Evolutionary conservation across 2,329 filamentous ascomycete species (phyloP), one percentile per base, ranked within the genome.

Genomic region (Ophiostoma novo-ulmi): DNA sequence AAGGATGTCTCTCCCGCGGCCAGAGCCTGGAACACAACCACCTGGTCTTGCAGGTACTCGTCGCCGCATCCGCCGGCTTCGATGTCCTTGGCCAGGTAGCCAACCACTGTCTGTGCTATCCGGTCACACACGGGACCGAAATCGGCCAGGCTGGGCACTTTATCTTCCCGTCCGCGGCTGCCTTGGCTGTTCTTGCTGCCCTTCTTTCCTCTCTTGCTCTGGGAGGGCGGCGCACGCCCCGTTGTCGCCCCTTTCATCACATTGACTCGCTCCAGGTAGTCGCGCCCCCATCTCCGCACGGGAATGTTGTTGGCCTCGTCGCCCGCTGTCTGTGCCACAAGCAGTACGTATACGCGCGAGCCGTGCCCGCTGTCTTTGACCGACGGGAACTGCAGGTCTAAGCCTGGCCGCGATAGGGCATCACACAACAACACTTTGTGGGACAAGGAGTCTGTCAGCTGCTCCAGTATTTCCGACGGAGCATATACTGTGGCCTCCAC

Each of bases 1-100:
- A 86, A 83, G 3, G 80, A 82, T 13, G 86, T 86, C 68, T 76
- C 79, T 0, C 85, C 86, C 14, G 83, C 80, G 1, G 85, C 84
- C 11, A 89, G 78, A 4, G 85, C 84, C 76, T 89, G 87, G 74
- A 88, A 88, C 22, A 87, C 79, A 3, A 89, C 79, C 35, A 89
- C 75, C 76, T 89, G 87, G 76, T 89, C 88, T 77, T 89, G 86
- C 17, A 89, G 79, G 75, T 84, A 82, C 73, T 85, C 80, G 73
- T 89, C 87, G 7, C 87, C 83, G 1, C 82, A 79, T 0, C 85
- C 82, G 1, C 81, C 71, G 7, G 52, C 41, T 8, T 76, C 75
- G 0, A 85, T 77, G 74, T 87, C 85, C 2, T 79, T 76, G 70
- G 80, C 79, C 26, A 88, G 78, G 3, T 81, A 79, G 66, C 77